Conservation (phyloP, 2,329 filamentous ascomycete species). For the Podosphaera aphanis region DNA sequence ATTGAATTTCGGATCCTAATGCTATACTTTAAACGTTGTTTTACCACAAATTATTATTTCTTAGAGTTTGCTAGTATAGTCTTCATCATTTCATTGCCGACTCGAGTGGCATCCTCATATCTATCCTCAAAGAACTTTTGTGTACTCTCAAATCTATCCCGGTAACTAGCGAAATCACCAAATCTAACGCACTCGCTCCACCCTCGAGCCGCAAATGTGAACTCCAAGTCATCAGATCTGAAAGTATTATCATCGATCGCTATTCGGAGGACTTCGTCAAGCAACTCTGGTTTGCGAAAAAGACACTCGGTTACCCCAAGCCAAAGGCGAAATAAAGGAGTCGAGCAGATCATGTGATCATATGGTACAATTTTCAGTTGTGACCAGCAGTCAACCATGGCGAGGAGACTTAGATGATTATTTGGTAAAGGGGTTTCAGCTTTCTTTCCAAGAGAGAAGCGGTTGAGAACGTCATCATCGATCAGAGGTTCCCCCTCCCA, state of each 20-base stretch:
- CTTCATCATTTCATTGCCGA: conserved; percentile 95
- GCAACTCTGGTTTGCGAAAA: conserved; percentile 58
- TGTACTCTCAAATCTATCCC: conserved; percentile 73
- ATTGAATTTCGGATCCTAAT: no score
- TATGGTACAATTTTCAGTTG: conserved; percentile 84
- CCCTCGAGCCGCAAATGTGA: conserved; percentile 84
- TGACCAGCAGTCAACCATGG: conserved; percentile 98
- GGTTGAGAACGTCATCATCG: conserved; percentile 56
- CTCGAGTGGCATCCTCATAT: conserved; percentile 63
- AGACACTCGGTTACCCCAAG: conserved; percentile 92
- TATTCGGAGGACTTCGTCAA: conserved; percentile 67
- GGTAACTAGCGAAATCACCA: conserved; percentile 81
- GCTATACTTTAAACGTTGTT: no score
- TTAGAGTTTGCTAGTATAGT: conserved; percentile 67
- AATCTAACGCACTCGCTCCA: conserved; percentile 89
- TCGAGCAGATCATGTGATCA: conserved; percentile 98
- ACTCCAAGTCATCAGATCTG: conserved; percentile 86
- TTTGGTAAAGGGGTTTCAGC: conserved; percentile 43
- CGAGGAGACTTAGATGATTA: conserved; percentile 78
- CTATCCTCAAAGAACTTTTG: conserved; percentile 79
- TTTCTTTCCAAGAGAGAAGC: conserved; percentile 58
- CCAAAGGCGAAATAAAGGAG: conserved; percentile 88
- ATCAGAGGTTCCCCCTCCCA: conserved; percentile 38
- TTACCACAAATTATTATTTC: conserved; percentile 10
- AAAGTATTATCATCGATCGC: conserved; percentile 80